phyloP scores from a whole-genome alignment of 306 rosid genomes.

The Begonia peltatifolia region DNA sequence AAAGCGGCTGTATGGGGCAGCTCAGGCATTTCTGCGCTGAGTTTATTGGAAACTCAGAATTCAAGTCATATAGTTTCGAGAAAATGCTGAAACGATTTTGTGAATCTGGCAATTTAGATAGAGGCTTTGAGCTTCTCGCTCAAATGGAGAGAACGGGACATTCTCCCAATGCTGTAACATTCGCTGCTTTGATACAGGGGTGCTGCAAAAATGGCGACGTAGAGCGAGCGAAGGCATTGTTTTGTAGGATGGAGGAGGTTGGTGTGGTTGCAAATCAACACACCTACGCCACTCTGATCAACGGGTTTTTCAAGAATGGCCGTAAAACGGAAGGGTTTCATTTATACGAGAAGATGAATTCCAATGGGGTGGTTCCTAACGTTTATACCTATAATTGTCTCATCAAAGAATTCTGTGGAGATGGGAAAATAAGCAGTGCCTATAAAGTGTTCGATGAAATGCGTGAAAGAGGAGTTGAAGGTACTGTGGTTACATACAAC shows the following conservation, averaged over 20 bases:
- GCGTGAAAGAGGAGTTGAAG: constrained; percentile 39
- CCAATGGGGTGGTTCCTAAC: constrained; percentile 33
- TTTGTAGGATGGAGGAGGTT: constrained; percentile 40
- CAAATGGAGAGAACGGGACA: constrained; percentile 26
- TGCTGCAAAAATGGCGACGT: constrained; percentile 60
- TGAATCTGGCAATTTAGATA: constrained; percentile 41
- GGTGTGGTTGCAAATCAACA: constrained; percentile 46
- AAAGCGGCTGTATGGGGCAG: too few species aligned
- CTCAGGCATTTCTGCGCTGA: constrained; percentile 32
- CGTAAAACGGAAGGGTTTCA: constrained; percentile 52
- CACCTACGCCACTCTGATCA: constrained; percentile 48
- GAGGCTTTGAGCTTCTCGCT: constrained; percentile 41
- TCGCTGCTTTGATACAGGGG: constrained; percentile 61
- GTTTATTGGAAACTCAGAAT: constrained; percentile 14
- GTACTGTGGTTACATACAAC: constrained; percentile 42
- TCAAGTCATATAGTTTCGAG: constrained; percentile 58
- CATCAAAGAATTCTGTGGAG: constrained; percentile 35
- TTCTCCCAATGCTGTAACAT: constrained; percentile 54
- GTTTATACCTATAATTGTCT: constrained; percentile 40
- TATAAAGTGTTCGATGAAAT: constrained; percentile 54
- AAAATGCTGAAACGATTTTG: constrained; percentile 60
- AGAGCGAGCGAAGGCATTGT: constrained; percentile 41
- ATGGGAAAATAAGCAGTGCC: constrained; percentile 30
- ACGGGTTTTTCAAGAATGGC: constrained; percentile 65
- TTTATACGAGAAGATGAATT: constrained; percentile 47